Conservation (phyloP, 352 stramenopile species). For the Phytophthora tentaculata region DNA sequence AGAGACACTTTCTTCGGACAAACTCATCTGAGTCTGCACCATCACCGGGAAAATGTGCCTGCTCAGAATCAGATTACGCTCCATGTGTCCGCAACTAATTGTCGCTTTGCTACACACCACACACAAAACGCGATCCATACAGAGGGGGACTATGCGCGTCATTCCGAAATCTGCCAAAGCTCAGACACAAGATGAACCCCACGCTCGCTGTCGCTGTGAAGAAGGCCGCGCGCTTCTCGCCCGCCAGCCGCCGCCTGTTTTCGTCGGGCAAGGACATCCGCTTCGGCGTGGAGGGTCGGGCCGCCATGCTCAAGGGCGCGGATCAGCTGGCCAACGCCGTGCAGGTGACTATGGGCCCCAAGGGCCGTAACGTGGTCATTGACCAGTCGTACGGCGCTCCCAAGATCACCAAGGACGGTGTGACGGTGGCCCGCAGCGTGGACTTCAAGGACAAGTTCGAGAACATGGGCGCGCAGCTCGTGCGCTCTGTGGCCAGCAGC, state of each 20-base stretch:
- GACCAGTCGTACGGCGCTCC: constrained; percentile 93
- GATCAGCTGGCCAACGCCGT: constrained; percentile 99
- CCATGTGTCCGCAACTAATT: constrained; percentile 9
- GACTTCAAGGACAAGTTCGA: constrained; percentile 87
- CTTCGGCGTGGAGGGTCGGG: constrained; percentile 98
- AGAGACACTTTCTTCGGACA: constrained; percentile 25
- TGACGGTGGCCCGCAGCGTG: constrained; percentile 76
- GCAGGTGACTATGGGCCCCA: constrained; percentile 99
- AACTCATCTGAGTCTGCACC: constrained; percentile 2
- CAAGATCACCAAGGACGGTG: constrained; percentile 86
- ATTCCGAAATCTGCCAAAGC: constrained; percentile 43
- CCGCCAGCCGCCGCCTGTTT: constrained; percentile 70
- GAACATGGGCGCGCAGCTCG: constrained; percentile 78
- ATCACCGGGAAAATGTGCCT: not conserved
- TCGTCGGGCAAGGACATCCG: constrained; percentile 98
- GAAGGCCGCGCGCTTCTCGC: constrained; percentile 55
- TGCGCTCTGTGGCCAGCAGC: constrained; percentile 94
- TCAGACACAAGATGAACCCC: constrained; percentile 66
- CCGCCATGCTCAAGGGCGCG: constrained; percentile 98
- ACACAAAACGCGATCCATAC: constrained; percentile 1
- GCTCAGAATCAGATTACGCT: not conserved
- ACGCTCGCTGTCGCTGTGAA: constrained; percentile 67
- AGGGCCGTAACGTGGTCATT: constrained; percentile 99
- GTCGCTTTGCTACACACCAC: constrained; percentile 27
- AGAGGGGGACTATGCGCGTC: constrained; percentile 14